Evolutionary conservation across 192 early-diverging fungal species (phyloP).

Genomic region (Backusella psychrophila): DNA sequence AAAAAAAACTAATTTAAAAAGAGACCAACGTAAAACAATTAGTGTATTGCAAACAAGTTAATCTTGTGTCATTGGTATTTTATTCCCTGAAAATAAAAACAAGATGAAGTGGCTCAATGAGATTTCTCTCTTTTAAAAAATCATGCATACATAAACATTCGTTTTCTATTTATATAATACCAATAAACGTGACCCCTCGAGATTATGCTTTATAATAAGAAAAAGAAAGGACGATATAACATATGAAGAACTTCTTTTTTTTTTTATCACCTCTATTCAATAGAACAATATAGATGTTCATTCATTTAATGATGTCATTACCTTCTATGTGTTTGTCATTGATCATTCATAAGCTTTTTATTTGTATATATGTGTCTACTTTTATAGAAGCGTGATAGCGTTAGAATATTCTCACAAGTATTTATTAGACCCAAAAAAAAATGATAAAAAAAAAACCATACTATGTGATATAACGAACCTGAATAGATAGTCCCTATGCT

Average conservation of each 20-base stretch:
- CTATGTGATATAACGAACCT: background rate
- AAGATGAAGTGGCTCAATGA: background rate
- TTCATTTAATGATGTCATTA: background rate
- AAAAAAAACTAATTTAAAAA: background rate
- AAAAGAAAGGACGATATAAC: background rate
- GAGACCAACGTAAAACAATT: constrained; percentile 1
- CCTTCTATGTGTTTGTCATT: background rate
- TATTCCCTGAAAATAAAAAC: background rate
- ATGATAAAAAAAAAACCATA: background rate
- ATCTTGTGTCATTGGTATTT: background rate
- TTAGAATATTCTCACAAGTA: background rate
- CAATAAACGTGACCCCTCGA: background rate
- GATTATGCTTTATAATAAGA: background rate
- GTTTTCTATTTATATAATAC: background rate
- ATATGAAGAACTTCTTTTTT: background rate
- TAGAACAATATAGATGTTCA: background rate
- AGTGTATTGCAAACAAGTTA: background rate
- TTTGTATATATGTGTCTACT: background rate
- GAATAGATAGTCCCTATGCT: background rate
- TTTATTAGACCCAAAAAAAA: background rate
- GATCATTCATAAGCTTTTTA: background rate
- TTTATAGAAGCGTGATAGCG: background rate
- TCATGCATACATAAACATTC: background rate
- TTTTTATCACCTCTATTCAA: background rate
- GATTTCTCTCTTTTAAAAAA: background rate